Evolutionary conservation across 768 basidiomycete species (phyloP).

Genomic region (Mycena galopus): DNA sequence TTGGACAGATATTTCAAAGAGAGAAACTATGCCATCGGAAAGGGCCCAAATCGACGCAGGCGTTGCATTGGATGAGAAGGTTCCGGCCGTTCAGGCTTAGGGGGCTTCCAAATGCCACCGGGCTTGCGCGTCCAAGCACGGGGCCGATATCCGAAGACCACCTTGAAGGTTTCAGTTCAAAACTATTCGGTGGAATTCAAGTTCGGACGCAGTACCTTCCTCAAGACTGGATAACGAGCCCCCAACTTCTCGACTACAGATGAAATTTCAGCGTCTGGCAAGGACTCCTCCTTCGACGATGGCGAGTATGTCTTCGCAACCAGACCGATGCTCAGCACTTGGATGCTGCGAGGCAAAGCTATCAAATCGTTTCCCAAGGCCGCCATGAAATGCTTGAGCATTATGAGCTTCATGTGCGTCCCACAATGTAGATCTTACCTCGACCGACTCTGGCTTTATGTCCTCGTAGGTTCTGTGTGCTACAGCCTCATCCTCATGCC

Average conservation of each 20-base stretch:
- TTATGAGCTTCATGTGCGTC: neutral
- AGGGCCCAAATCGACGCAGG: neutral
- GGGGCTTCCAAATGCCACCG: conserved; percentile 12
- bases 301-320: neutral
- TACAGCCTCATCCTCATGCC: neutral
- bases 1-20: neutral
- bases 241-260: conserved; percentile 20
- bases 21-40: neutral
- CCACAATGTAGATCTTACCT: neutral
- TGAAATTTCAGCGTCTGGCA: neutral
- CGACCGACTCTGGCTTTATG: conserved; percentile 1
- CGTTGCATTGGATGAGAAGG: neutral
- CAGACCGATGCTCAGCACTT: neutral
- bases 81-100: neutral
- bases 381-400: conserved; percentile 11
- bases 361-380: conserved; percentile 11
- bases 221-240: conserved; percentile 10
- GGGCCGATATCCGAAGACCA: neutral
- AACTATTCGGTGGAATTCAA: neutral
- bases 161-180: neutral
- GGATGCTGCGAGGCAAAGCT: conserved; percentile 13
- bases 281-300: neutral
- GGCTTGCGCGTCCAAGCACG: conserved; percentile 4
- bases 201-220: neutral
- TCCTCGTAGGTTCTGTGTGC: conserved; percentile 8